Evolutionary conservation across 495 filamentous ascomycete species (phyloP).

Genomic region (Penicillium longicatenatum): DNA sequence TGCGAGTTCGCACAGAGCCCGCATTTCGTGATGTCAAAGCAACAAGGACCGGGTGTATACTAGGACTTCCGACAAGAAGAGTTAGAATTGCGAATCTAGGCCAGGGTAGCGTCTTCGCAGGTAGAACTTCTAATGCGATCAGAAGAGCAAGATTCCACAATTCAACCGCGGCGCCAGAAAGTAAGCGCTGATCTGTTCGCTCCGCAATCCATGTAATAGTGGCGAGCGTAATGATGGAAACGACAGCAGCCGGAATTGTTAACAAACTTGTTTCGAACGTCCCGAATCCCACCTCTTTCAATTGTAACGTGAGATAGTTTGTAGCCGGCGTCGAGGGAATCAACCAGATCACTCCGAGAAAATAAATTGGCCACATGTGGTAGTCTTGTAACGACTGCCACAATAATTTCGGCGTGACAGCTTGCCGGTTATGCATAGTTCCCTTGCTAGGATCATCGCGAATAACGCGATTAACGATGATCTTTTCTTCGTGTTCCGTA

Average conservation of each 20-base stretch:
- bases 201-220: constrained; percentile 53
- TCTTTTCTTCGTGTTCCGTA: constrained; percentile 56
- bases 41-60: constrained; percentile 66
- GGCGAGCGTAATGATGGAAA: constrained; percentile 44
- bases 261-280: constrained; percentile 47
- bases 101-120: constrained; percentile 45
- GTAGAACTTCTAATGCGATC: constrained; percentile 48
- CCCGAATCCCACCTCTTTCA: constrained; percentile 12
- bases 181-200: constrained; percentile 49
- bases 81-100: constrained; percentile 51
- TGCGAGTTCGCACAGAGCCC: constrained; percentile 63
- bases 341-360: constrained; percentile 47
- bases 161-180: constrained; percentile 49
- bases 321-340: constrained; percentile 11
- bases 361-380: constrained; percentile 57
- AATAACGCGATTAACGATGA: constrained; percentile 73
- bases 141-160: constrained; percentile 58
- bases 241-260: constrained; percentile 58
- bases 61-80: constrained; percentile 55
- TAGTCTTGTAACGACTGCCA: constrained; percentile 55
- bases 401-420: constrained; percentile 48
- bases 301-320: constrained; percentile 14
- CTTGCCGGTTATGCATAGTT: constrained; percentile 61
- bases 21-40: constrained; percentile 65
- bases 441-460: constrained; percentile 75